Base-by-base conservation (phyloP, 331 rosid species). In the Erythrophleum ivorense region DNA sequence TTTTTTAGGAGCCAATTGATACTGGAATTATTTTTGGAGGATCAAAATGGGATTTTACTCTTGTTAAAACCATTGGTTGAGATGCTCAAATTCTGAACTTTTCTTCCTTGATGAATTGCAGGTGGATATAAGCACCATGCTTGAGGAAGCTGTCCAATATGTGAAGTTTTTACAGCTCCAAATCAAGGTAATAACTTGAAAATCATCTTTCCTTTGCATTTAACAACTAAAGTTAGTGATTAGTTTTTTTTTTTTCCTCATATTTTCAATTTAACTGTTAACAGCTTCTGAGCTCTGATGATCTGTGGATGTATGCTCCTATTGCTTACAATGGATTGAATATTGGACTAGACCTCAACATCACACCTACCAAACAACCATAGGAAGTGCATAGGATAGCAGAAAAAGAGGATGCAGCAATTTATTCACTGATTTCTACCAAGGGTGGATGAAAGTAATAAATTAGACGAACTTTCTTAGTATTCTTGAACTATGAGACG, bases 91-190 rank as follows among this genome's bases (percentile, higher is more conserved):
- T 78, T 72, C 67, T 75, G 9, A 12, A 69, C 15, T 52, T 52
- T 79, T 31, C 41, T 82, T 76, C 24, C 45, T 52, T 71, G 73
- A 43, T 82, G 70, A 67, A 76, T 36, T 91, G 41, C 83, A 95
- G 98, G 99, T 95, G 77, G 99, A 95, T 85, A 91, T 93, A 76
- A 95, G 99, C 93, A 95, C 98, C 81, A 95, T 95, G 99, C 98
- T 95, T 38, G 98, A 95, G 87, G 99, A 95, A 88, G 98, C 97
- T 67, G 98, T 91, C 76, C 91, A 87, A 43, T 93, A 95, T 86
- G 99, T 95, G 70, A 93, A 91, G 84, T 95, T 95, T 78, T 82
- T 95, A 70, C 97, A 92, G 77, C 94, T 90, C 74, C 99, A 95
- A 88, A 92, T 95, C 59, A 95, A 93, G 98, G 98, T 91, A 82